A percentile compares a stretch with the other conserved stretches of the same genome.
Conservation (phyloP, 2,329 filamentous ascomycete genomes). For the Monosporascus sp. region DNA sequence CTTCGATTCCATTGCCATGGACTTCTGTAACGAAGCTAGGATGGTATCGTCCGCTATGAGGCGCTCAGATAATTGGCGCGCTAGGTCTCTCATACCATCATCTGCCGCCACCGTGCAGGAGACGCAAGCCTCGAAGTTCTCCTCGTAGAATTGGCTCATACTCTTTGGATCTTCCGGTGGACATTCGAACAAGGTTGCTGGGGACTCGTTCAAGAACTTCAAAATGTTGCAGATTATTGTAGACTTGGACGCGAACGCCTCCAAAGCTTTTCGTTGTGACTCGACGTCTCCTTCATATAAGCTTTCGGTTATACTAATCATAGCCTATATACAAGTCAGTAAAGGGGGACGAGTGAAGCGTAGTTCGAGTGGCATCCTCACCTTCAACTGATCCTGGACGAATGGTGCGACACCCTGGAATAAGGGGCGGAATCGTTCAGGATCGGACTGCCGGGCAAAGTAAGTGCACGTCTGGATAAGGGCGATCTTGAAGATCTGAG, state of each 20-base stretch:
- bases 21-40: constrained; percentile 30
- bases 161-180: constrained; percentile 30
- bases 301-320: constrained; percentile 33
- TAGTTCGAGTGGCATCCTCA: constrained; percentile 24
- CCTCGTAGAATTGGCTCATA: constrained; percentile 35
- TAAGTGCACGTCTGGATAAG: constrained; percentile 58
- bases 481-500: constrained; percentile 56
- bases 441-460: constrained; percentile 49
- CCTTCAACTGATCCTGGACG: constrained; percentile 52
- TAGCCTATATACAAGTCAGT: constrained; percentile 25
- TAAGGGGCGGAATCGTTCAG: constrained; percentile 47
- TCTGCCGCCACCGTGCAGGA: constrained; percentile 50
- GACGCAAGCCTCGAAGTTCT: constrained; percentile 47
- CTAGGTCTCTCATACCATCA: constrained; percentile 42
- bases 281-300: constrained; percentile 34
- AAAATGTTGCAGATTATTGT: constrained; percentile 49
- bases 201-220: constrained; percentile 51
- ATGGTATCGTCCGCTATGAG: constrained; percentile 38
- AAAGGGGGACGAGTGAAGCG: not conserved
- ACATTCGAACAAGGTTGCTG: constrained; percentile 42
- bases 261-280: constrained; percentile 34
- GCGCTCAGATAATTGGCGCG: constrained; percentile 41
- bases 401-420: constrained; percentile 52
- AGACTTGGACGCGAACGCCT: constrained; percentile 31
- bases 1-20: constrained; percentile 31